Evolutionary conservation across 306 rosid species (phyloP), one percentile per base, ranked within the genome.

Genomic region (Abrus pulchellus): DNA sequence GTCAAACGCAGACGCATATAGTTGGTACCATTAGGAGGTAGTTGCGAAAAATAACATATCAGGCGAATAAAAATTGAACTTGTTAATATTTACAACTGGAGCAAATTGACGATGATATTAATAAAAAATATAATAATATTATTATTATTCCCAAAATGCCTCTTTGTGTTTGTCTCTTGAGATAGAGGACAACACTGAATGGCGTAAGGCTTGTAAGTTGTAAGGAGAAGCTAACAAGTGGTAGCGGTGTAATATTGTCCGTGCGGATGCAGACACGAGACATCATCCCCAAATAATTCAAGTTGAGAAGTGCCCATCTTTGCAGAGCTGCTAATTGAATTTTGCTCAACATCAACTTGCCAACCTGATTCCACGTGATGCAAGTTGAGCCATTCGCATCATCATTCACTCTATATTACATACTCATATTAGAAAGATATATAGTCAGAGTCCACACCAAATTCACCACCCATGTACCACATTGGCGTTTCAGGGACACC

Each of bases 51-150:
- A 62, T 14, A 65, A 72, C 54, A 56, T 8, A 27, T 68, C 45
- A 43, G 52, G 9, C 67, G 8, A 82, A 68, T 78, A 67, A 82
- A 75, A 82, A 74, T 79, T 79, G 80, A 20, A n/a, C 67, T 62
- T 69, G 43, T 54, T 44, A 10, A 54, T 80, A 83, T 78, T 68
- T 74, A 85, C 79, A 78, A 44, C 34, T 44, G 84, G 86, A 53
- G 57, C 70, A 80, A 75, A 75, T 84, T 60, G 13, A 76, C 54
- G 65, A 0, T 5, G 62, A 54, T 71, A 67, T 50, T 80, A 20
- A 38, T 71, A 48, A 4, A 10, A 50, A 12, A 38, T 28, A 38
- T 68, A 38, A 29, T 65, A 12, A 30, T 5, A 30, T 20, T 7
- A 73, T 20, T 7, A 73, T 3, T 27, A 7, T 44, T 68, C 78